Conservation (phyloP, 2,329 filamentous ascomycete genomes). For the Sphaerulina musiva region DNA sequence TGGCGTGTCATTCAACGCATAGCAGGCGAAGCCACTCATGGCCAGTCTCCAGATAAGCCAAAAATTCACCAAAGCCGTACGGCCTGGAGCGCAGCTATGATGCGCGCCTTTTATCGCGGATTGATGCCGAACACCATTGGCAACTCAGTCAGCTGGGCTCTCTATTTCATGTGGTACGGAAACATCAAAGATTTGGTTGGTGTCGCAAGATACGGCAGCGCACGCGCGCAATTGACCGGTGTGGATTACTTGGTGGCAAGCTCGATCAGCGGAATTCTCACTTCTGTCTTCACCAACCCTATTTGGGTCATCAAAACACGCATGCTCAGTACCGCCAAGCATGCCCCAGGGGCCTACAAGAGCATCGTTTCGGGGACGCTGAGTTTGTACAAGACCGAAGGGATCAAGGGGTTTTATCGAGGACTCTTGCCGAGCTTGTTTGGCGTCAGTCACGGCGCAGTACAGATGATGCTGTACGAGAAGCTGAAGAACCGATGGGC, state of each 20-base stretch:
- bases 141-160: constrained; percentile 81
- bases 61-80: neutral
- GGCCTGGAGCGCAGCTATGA: constrained; percentile 14
- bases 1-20: constrained; percentile 27
- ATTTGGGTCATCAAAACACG: constrained; percentile 98
- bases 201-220: constrained; percentile 27
- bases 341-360: constrained; percentile 70
- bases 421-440: constrained; percentile 76
- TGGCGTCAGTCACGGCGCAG: constrained; percentile 83
- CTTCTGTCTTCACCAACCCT: constrained; percentile 81
- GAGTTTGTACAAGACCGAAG: constrained; percentile 64
- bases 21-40: constrained; percentile 24
- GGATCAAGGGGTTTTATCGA: constrained; percentile 74
- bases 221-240: constrained; percentile 46
- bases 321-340: constrained; percentile 80
- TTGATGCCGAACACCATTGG: constrained; percentile 85
- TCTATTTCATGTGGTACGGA: constrained; percentile 77
- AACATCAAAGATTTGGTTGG: constrained; percentile 53
- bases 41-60: constrained; percentile 9
- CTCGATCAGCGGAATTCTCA: constrained; percentile 61
- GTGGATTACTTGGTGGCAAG: constrained; percentile 77
- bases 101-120: constrained; percentile 71
- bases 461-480: constrained; percentile 96
- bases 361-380: constrained; percentile 65
- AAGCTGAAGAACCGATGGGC: constrained; percentile 58